Evolutionary conservation across 78 protist species (phyloP), one percentile per base, ranked within the genome.

Genomic region (Dictyostelium intermedium): DNA sequence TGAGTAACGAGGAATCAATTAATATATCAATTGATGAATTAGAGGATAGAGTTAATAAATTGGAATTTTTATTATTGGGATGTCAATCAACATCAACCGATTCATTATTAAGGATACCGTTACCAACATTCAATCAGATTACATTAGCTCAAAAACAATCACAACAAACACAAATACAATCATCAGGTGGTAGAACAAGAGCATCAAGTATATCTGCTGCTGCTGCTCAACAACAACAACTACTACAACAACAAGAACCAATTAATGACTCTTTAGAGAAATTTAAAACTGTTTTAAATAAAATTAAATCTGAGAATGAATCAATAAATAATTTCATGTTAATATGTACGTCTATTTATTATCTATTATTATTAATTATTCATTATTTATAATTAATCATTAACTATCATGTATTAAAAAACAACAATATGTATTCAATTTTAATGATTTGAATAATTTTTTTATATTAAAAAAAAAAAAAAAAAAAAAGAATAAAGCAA

Each of bases 301-400:
- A 53, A 3, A 80, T 89, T 10, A 89, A 89, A 80, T 69, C 93
- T 25, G 93, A 89, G 20, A 53, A 89, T 80, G 93, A 89, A 41
- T 14, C 86, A 69, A 89, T 89, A 2, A 69, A 43, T 69, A 60
- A 45, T 35, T 89, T 80, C 50, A 39, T 89, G 39, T 41, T 30
- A n/a, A 37, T 89, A 61, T 89, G 93, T 89, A 89, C 14, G 82
- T 66, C 0, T 45, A 1, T 8, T 45, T 45, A 8, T 8, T 37
- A 20, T 11, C 2, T 43, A 3, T 43, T 25, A 10, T 14, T 53
- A 9, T 53, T 50, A 50, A 10, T 60, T 60, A 8, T 23, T 23
- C 20, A 53, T 16, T 7, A 53, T 16, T 16, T 16, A n/a, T n/a
- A n/a, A n/a, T n/a, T n/a, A n/a, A n/a, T n/a, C n/a, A n/a, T n/a